These are phyloP conservation scores for Aureobasidium vineae DNA, from an alignment of 2,329 filamentous ascomycete genomes.

Conservation along the genomic window DNA sequence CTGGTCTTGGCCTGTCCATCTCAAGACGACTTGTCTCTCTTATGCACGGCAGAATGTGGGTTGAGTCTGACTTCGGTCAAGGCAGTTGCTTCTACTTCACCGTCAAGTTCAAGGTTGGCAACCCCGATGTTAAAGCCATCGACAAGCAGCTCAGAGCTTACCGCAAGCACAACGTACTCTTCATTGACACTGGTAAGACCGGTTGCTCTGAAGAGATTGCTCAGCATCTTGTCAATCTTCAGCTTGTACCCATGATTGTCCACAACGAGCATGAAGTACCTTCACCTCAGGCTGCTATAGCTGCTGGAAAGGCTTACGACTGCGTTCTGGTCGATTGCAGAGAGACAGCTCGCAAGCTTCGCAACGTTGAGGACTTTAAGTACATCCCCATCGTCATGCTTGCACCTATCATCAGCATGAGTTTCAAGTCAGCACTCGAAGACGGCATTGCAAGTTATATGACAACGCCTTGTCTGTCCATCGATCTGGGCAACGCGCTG, in stretches of 20 bases:
- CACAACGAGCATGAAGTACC: slow-evolving; percentile 68
- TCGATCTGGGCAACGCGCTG: slow-evolving; percentile 94
- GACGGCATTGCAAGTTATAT: slow-evolving; percentile 98
- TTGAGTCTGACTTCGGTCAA: slow-evolving; percentile 85
- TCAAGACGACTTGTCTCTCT: slow-evolving; percentile 92
- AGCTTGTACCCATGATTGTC: slow-evolving; percentile 80
- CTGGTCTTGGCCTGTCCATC: slow-evolving; percentile 88
- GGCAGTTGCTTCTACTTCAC: slow-evolving; percentile 97
- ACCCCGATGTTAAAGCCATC: slow-evolving; percentile 73
- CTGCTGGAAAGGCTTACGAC: slow-evolving; percentile 70
- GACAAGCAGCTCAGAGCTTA: slow-evolving; percentile 86
- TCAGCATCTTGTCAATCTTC: slow-evolving; percentile 73
- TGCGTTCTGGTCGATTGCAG: slow-evolving; percentile 95
- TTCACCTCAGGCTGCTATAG: slow-evolving; percentile 53
- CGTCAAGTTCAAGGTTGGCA: slow-evolving; percentile 81
- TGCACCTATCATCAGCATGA: slow-evolving; percentile 85
- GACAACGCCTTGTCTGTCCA: slow-evolving; percentile 92
- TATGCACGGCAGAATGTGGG: slow-evolving; percentile 96
- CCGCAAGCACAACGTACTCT: slow-evolving; percentile 85
- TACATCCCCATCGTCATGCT: slow-evolving; percentile 94
- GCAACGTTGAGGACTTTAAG: slow-evolving; percentile 92
- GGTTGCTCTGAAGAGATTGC: slow-evolving; percentile 73
- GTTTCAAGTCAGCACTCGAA: slow-evolving; percentile 88
- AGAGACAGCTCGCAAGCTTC: slow-evolving; percentile 78
- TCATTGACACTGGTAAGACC: slow-evolving; percentile 88